A percentile compares a stretch with the other conserved stretches of the same genome.
Conservation (phyloP, 176 grass and related monocot species). For the Echinochloa phyllopogon region DNA sequence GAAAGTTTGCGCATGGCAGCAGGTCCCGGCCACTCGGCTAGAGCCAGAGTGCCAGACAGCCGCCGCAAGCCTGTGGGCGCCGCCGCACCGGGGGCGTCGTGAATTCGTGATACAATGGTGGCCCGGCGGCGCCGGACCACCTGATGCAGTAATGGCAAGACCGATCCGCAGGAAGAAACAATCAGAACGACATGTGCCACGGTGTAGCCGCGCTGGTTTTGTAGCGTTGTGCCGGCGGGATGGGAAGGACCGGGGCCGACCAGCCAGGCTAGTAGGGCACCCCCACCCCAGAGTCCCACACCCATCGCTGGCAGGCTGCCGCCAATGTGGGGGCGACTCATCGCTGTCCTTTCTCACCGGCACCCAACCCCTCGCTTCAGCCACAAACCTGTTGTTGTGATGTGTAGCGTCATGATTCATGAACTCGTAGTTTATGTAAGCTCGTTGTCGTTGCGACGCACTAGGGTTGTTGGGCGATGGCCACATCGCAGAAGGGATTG, state of each 20-base stretch:
- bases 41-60: no score
- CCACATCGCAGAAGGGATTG: not conserved
- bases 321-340: conserved; percentile 2
- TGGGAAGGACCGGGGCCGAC: conserved; percentile 30
- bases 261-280: conserved; percentile 5
- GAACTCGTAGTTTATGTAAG: not conserved
- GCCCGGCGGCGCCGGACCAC: no score
- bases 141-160: no score
- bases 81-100: no score
- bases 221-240: conserved; percentile 26
- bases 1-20: no score
- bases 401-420: not conserved
- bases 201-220: conserved; percentile 26
- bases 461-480: not conserved
- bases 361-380: not conserved
- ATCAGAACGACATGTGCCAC: conserved; percentile 24
- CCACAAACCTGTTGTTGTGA: not conserved
- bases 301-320: conserved; percentile 9
- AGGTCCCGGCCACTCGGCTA: no score
- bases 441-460: not conserved
- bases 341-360: conserved; percentile 26
- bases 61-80: no score
- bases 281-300: not conserved
- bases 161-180: not conserved
- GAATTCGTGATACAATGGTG: no score